phyloP scores from a whole-genome alignment of 306 rosid genomes.

The Vigna angularis region DNA sequence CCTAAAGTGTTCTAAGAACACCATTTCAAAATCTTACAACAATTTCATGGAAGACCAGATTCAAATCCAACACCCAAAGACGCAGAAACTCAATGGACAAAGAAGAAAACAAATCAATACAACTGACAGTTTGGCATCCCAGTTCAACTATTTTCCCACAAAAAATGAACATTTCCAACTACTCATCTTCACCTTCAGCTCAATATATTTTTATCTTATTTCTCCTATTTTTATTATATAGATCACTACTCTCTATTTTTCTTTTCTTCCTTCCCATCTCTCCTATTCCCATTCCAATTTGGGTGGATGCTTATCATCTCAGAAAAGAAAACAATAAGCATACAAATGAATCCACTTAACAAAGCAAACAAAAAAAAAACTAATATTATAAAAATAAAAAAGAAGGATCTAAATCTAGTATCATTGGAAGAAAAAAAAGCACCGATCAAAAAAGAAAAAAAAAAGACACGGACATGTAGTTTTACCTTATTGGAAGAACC shows the following conservation, averaged over 20 bases:
- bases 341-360: slow-evolving; percentile 3
- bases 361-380: background rate
- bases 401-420: slow-evolving; percentile 33
- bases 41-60: slow-evolving; percentile 16
- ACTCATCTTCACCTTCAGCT: background rate
- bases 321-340: background rate
- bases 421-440: background rate
- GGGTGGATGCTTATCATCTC: background rate
- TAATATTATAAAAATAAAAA: background rate
- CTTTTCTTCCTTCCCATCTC: background rate
- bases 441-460: background rate
- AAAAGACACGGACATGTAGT: background rate
- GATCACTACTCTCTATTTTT: background rate
- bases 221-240: background rate
- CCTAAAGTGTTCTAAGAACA: too few species aligned
- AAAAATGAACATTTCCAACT: too few species aligned
- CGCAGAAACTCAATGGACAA: background rate
- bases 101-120: background rate
- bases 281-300: background rate
- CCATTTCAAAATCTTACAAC: background rate
- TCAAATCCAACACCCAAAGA: background rate
- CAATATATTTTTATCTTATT: background rate
- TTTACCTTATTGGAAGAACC: slow-evolving; percentile 78
- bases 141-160: background rate
- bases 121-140: background rate